A percentile compares a stretch with the other conserved stretches of the same genome.
Evolutionary conservation across 306 rosid species (phyloP).

Genomic region (Cicer judaicum): DNA sequence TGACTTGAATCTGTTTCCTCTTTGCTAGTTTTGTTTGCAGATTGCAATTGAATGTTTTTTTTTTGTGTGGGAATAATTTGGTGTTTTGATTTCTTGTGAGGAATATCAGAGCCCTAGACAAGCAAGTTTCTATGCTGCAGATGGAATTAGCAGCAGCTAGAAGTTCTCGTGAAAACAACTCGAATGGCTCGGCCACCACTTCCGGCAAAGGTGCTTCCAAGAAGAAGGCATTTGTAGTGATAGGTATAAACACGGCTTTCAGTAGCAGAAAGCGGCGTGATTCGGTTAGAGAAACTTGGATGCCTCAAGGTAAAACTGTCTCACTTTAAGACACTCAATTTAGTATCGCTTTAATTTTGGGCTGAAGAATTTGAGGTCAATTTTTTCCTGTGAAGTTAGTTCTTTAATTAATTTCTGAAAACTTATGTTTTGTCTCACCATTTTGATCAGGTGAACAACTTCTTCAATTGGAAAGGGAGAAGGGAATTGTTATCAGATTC

Average conservation of each 20-base stretch:
- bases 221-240: conserved; percentile 83
- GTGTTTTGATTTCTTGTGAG: conserved; percentile 49
- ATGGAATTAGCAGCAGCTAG: conserved; percentile 84
- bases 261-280: conserved; percentile 97
- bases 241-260: conserved; percentile 97
- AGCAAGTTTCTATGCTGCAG: conserved; percentile 82
- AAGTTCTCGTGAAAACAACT: conserved; percentile 60
- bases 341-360: neutral
- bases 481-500: conserved; percentile 93
- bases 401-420: conserved; percentile 43
- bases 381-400: neutral
- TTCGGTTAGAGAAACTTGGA: conserved; percentile 98
- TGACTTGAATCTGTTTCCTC: conserved; percentile 38
- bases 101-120: conserved; percentile 75
- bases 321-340: conserved; percentile 12
- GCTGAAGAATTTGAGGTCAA: conserved; percentile 1
- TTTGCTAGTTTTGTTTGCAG: conserved; percentile 38
- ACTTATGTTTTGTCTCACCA: neutral
- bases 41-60: conserved; percentile 33
- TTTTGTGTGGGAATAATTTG: conserved; percentile 18
- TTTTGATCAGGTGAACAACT: conserved; percentile 77
- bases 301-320: conserved; percentile 81
- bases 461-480: conserved; percentile 86
- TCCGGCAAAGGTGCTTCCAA: conserved; percentile 46
- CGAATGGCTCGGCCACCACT: conserved; percentile 50